Base-by-base conservation (phyloP, 441 rosid genomes). In the Euphorbia neoarborescens region DNA sequence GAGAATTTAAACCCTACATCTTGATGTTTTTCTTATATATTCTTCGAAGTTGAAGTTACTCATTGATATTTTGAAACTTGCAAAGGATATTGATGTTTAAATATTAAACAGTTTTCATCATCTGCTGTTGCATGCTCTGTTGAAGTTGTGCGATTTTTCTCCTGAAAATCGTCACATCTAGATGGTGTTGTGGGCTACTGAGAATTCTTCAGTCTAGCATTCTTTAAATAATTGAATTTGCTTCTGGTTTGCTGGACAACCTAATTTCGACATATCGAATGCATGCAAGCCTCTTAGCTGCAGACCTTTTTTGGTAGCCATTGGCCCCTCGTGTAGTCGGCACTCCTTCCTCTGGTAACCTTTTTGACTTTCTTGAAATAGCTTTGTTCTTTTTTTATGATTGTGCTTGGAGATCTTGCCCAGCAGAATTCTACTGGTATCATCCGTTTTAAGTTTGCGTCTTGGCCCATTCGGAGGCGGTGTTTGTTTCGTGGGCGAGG, bases 201-300 rank as follows among this genome's bases (percentile, higher is more conserved):
- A 50, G 62, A 8, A 24, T 38, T 4, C n/a, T 34, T 5, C 34
- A 57, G 65, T 59, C 14, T 74, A 54, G 70, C 54, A 51, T 34
- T 44, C 71, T 51, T 68, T 35, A 74, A 56, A 38, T 42, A 62
- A 32, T 58, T 38, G 66, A 71, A 65, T 74, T 30, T 71, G 46
- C 65, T 69, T 71, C 65, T 71, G 62, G 58, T 56, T 50, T 71
- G 68, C 68, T 38, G 54, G 70, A 74, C 37, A 69, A 54, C 71
- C 68, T 73, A 28, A 38, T 64, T 34, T 59, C 61, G 59, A 37
- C 51, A 15, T 58, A 5, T 62, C 35, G 53, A 17, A 20, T 42
- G 73, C 53, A 35, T 27, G 20, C 70, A 32, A 60, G 78, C 68
- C 78, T 74, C 13, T 58, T 64, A 44, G 80, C 72, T 71, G 78